Percentiles rank a stretch among this genome's conserved stretches.
Conservation (phyloP, 1,139 yeast genomes). For the Geotrichum fermentans region DNA sequence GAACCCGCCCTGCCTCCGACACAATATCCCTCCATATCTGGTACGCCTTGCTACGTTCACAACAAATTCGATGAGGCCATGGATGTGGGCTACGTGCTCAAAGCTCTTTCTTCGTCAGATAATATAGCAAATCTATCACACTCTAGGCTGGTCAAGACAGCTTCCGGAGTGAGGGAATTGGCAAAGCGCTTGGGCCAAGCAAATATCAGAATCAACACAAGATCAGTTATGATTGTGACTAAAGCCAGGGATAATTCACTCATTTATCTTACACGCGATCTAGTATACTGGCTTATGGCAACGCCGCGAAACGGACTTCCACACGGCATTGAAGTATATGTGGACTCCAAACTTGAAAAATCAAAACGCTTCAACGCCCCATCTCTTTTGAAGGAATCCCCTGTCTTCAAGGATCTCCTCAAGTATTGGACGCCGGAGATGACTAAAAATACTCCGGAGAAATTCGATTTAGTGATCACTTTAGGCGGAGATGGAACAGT, state of each 20-base stretch:
- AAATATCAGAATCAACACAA: conserved; percentile 63
- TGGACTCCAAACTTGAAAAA: conserved; percentile 57
- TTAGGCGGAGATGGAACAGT: conserved; percentile 93
- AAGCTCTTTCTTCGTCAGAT: conserved; percentile 25
- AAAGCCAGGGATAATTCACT: conserved; percentile 80
- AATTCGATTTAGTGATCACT: conserved; percentile 71
- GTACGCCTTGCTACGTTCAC: conserved; percentile 24
- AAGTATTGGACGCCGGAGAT: conserved; percentile 62
- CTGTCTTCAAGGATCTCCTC: conserved; percentile 37
- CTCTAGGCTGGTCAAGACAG: conserved; percentile 54
- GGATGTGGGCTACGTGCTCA: conserved; percentile 25
- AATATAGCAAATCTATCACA: conserved; percentile 24
- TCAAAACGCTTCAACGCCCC: conserved; percentile 59
- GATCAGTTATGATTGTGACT: conserved; percentile 72
- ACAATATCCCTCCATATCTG: conserved; percentile 4
- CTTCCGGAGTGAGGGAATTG: conserved; percentile 76
- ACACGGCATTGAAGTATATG: conserved; percentile 56
- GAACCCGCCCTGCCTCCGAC: background rate
- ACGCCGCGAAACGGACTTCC: conserved; percentile 19
- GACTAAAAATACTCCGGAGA: conserved; percentile 51
- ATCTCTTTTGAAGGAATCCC: conserved; percentile 25
- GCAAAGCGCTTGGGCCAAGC: conserved; percentile 73
- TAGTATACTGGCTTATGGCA: conserved; percentile 66
- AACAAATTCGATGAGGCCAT: conserved; percentile 28
- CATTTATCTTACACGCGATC: conserved; percentile 66